Percentiles rank a stretch among this genome's conserved stretches.
These are phyloP conservation scores for Medicago arabica DNA, from an alignment of 306 rosid genomes.

Conservation along the genomic window DNA sequence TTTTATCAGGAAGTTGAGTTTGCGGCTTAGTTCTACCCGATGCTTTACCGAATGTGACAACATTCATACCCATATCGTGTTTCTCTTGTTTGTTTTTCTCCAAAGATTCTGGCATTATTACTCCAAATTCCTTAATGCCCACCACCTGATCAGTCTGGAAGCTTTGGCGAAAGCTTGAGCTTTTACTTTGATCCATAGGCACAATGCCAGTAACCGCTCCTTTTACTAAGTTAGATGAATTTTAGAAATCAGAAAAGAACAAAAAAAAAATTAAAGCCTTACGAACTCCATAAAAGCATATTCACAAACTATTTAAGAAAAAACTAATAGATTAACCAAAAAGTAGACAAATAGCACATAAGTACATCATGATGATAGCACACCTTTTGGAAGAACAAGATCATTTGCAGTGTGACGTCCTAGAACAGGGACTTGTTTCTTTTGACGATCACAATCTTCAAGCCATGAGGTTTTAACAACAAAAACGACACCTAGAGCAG, in stretches of 20 bases:
- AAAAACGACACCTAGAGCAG: slow-evolving; percentile 74
- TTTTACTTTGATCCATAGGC: slow-evolving; percentile 57
- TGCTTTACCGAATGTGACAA: slow-evolving; percentile 49
- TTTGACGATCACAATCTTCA: slow-evolving; percentile 80
- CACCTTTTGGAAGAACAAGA: slow-evolving; percentile 83
- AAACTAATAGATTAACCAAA: slow-evolving; percentile 13
- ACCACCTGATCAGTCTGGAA: slow-evolving; percentile 47
- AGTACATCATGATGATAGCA: slow-evolving; percentile 34
- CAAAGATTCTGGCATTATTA: slow-evolving; percentile 50
- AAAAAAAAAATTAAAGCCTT: slow-evolving; percentile 17
- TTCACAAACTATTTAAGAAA: slow-evolving; percentile 23
- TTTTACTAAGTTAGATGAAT: slow-evolving; percentile 43
- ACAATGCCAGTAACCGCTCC: slow-evolving; percentile 54
- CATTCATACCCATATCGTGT: slow-evolving; percentile 44
- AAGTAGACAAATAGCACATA: slow-evolving; percentile 22
- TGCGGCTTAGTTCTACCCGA: slow-evolving; percentile 44
- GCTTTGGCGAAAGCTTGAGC: slow-evolving; percentile 51
- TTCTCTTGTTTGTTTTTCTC: slow-evolving; percentile 57
- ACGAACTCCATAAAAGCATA: slow-evolving; percentile 5
- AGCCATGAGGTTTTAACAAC: slow-evolving; percentile 88
- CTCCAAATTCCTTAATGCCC: slow-evolving; percentile 45
- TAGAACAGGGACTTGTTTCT: slow-evolving; percentile 76
- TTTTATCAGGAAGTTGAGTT: slow-evolving; percentile 54
- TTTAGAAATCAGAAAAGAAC: slow-evolving; percentile 42
- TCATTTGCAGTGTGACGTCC: slow-evolving; percentile 75